phyloP scores from a whole-genome alignment of 2,329 filamentous ascomycete species.

The Karstenula rhodostoma region DNA sequence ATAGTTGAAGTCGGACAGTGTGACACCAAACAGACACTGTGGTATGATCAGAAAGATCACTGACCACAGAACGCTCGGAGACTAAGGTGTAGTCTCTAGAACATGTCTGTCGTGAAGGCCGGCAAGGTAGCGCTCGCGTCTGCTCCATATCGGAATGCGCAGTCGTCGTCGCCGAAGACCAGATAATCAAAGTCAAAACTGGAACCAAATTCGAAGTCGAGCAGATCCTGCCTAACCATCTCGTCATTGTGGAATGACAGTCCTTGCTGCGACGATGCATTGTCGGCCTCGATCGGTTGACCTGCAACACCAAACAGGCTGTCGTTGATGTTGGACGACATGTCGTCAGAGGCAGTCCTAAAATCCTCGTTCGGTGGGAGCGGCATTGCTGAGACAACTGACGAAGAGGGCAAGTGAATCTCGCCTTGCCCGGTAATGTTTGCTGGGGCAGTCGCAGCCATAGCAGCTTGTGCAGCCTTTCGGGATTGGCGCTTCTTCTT shows the following conservation, averaged over 20 bases:
- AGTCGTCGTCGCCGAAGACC: background rate
- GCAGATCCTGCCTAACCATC: background rate
- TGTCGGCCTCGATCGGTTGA: background rate
- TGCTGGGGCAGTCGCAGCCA: constrained; percentile 15
- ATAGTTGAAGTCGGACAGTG: background rate
- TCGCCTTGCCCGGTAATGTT: background rate
- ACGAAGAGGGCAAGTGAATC: background rate
- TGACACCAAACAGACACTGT: background rate
- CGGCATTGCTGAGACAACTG: background rate
- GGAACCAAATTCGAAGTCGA: background rate
- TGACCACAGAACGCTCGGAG: background rate
- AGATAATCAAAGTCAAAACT: background rate
- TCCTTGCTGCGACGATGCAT: background rate
- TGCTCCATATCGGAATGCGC: constrained; percentile 1
- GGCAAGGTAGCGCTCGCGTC: background rate
- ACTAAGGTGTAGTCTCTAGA: background rate
- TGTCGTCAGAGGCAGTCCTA: background rate
- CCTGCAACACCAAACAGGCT: background rate
- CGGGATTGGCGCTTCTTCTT: constrained; percentile 40
- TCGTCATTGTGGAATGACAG: background rate
- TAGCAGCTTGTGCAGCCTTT: constrained; percentile 27
- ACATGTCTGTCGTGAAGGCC: background rate
- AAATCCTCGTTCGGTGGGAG: background rate
- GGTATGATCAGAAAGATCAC: background rate
- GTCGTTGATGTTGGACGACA: background rate